Evolutionary conservation across 768 basidiomycete genomes (phyloP).

Genomic region (Amyloporia xantha): DNA sequence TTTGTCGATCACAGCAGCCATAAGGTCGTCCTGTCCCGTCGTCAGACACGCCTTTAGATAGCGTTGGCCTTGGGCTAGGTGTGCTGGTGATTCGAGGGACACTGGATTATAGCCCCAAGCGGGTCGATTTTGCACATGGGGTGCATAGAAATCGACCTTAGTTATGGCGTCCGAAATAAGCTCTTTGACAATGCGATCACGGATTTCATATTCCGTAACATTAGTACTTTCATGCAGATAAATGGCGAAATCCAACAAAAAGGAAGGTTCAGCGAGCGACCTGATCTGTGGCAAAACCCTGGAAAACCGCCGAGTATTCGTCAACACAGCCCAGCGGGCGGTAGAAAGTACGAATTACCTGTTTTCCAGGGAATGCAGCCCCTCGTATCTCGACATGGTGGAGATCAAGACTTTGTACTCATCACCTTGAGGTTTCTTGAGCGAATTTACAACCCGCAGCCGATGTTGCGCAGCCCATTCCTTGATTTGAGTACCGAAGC

Average conservation of each 20-base stretch:
- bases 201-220: not conserved
- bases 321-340: too few relatives aligned
- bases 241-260: not conserved
- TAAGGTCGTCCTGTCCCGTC: not conserved
- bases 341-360: too few relatives aligned
- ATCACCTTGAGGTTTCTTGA: not conserved
- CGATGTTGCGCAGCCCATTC: constrained; percentile 3
- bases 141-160: constrained; percentile 2
- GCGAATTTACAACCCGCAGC: not conserved
- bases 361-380: not conserved
- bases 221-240: not conserved
- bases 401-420: not conserved
- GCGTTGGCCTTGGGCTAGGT: not conserved
- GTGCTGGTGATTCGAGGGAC: not conserved
- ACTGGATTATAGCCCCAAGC: not conserved
- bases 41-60: constrained; percentile 1
- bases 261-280: not conserved
- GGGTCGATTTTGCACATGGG: not conserved
- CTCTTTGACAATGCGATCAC: not conserved
- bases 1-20: not conserved
- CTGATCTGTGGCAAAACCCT: constrained; percentile 6
- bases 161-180: not conserved
- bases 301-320: too few relatives aligned
- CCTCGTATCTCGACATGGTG: not conserved
- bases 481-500: not conserved